Percentiles rank a stretch among this genome's conserved stretches.
These are phyloP conservation scores for Pulveroboletus sp. DNA, from an alignment of 768 basidiomycete species.

Conservation along the genomic window DNA sequence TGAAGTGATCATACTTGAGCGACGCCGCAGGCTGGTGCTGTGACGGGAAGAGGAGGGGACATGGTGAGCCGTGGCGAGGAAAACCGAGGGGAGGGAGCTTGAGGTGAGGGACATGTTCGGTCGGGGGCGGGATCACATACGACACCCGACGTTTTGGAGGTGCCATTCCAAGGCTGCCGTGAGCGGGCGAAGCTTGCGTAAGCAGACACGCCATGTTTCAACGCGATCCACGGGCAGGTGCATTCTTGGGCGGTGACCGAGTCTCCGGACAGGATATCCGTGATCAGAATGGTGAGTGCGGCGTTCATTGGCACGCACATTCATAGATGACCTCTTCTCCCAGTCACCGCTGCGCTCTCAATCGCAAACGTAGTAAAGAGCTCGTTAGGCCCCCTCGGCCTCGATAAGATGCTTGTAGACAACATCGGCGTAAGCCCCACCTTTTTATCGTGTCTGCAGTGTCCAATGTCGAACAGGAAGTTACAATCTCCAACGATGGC, in stretches of 20 bases:
- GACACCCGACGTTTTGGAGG: slow-evolving; percentile 70
- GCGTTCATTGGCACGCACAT: background rate
- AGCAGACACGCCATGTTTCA: slow-evolving; percentile 60
- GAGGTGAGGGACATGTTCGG: slow-evolving; percentile 57
- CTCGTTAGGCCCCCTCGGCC: slow-evolving; percentile 89
- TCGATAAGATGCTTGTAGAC: slow-evolving; percentile 97
- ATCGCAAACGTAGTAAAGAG: slow-evolving; percentile 98
- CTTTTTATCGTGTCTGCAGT: background rate
- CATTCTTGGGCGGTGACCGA: slow-evolving; percentile 91
- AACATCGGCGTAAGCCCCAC: slow-evolving; percentile 79
- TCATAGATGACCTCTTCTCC: background rate
- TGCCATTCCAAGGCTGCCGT: too few relatives aligned
- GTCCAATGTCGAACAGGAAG: slow-evolving; percentile 60
- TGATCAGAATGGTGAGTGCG: slow-evolving; percentile 82
- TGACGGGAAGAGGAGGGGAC: slow-evolving; percentile 59
- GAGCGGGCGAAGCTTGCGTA: slow-evolving; percentile 19
- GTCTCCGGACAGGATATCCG: slow-evolving; percentile 94
- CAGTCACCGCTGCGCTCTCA: slow-evolving; percentile 92
- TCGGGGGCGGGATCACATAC: slow-evolving; percentile 79
- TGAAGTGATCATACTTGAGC: slow-evolving; percentile 46
- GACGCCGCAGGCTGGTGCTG: slow-evolving; percentile 21
- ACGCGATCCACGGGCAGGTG: slow-evolving; percentile 87
- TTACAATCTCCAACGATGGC: slow-evolving; percentile 99
- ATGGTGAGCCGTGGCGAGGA: slow-evolving; percentile 61
- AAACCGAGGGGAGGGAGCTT: slow-evolving; percentile 64